Conservation (phyloP, 495 filamentous ascomycete species). For the Aspergillus conjunctus region DNA sequence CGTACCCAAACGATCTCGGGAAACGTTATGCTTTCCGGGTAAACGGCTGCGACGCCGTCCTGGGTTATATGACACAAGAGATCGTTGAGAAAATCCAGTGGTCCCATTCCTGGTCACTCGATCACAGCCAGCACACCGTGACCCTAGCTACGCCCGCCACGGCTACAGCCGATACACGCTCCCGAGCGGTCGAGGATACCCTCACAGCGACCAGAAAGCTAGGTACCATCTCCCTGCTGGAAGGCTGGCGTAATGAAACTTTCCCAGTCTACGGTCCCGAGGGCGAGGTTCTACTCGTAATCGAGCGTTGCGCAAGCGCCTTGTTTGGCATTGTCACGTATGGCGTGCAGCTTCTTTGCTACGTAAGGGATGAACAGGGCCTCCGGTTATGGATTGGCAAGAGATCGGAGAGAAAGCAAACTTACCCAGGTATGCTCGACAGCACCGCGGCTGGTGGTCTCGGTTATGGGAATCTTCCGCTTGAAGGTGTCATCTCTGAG, state of each 20-base stretch:
- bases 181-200: conserved; percentile 21
- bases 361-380: conserved; percentile 29
- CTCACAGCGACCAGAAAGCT: conserved; percentile 31
- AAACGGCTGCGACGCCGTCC: conserved; percentile 34
- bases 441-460: conserved; percentile 59
- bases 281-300: conserved; percentile 37
- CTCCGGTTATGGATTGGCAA: conserved; percentile 56
- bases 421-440: conserved; percentile 57
- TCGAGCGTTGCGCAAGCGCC: conserved; percentile 50
- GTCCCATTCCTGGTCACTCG: conserved; percentile 46
- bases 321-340: conserved; percentile 54
- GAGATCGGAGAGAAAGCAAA: conserved; percentile 46
- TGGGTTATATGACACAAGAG: conserved; percentile 57
- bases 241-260: conserved; percentile 50
- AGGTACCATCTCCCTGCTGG: conserved; percentile 67
- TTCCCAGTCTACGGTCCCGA: conserved; percentile 45
- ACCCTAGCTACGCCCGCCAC: neutral
- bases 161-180: conserved; percentile 44
- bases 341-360: conserved; percentile 55
- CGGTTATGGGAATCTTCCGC: conserved; percentile 39
- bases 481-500: conserved; percentile 55
- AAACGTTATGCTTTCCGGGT: conserved; percentile 47
- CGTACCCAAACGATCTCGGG: conserved; percentile 38
- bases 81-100: conserved; percentile 54
- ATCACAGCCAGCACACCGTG: conserved; percentile 32